Base-by-base conservation (phyloP, 148 eudicot genomes). In the Vaccinium corymbosum region DNA sequence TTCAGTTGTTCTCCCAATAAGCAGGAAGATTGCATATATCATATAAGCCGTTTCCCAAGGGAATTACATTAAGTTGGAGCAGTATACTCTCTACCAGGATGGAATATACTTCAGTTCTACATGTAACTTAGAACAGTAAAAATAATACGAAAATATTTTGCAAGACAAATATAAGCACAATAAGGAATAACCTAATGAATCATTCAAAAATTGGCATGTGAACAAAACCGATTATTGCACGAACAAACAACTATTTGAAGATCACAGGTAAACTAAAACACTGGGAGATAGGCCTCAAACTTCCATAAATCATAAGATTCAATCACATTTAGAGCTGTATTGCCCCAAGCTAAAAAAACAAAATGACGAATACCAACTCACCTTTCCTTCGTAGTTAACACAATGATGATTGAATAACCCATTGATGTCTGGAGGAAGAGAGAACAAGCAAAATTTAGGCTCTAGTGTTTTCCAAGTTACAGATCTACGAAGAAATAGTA, bases 341-440 rank as follows among this genome's bases (percentile, higher is more conserved):
- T 83, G 51, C 42, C 57, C 38, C 76, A 77, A 64, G 56, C 32
- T 17, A 32, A 8, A 72, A 72, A 29, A 29, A n/a, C 59, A 56
- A 61, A 53, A 51, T 49, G 29, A 32, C 25, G 59, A 66, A 84
- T n/a, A 80, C 57, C 50, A 75, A 14, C 90, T 79, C 86, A 97
- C 99, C 98, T 95, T 97, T 76, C 99, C 99, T 84, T 88, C 86
- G 83, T 91, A 93, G 89, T 94, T 97, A 57, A 90, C 85, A 81
- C 99, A 94, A 66, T 93, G 94, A 55, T 86, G 94, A 88, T 93
- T 94, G 88, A 92, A 97, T 83, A 92, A 82, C 29, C 95, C 90
- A 82, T 91, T 93, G 83, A 97, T 91, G 81, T 97, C 99, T 97
- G 98, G 88, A 89, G 81, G 32, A 80, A 86, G 62, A 82, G 80